phyloP scores from a whole-genome alignment of 2,329 filamentous ascomycete genomes.

The Aspergillus proliferans region DNA sequence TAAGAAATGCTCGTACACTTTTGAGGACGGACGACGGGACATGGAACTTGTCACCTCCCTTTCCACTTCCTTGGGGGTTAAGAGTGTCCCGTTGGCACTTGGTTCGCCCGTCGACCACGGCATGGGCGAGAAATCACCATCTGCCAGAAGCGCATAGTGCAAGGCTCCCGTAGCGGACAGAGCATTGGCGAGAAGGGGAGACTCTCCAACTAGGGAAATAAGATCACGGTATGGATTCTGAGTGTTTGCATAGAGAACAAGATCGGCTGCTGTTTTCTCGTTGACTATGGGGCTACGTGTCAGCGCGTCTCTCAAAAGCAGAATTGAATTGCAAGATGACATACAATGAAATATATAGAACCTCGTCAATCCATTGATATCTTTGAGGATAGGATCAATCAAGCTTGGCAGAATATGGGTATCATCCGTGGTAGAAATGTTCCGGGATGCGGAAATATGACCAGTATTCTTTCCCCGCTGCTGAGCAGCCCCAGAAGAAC shows the following conservation, averaged over 20 bases:
- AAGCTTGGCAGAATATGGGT: conserved; percentile 34
- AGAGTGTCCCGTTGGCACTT: conserved; percentile 7
- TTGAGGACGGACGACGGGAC: conserved; percentile 27
- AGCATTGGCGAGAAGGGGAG: conserved; percentile 42
- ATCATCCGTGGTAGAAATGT: conserved; percentile 8
- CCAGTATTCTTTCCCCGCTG: neutral
- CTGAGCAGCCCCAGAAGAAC: neutral
- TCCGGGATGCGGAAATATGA: neutral
- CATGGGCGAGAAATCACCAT: conserved; percentile 28
- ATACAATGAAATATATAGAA: conserved; percentile 44
- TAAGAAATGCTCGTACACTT: conserved; percentile 36
- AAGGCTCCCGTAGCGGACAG: conserved; percentile 45
- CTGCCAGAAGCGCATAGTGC: conserved; percentile 39
- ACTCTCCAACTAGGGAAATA: conserved; percentile 39
- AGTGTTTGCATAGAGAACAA: conserved; percentile 43
- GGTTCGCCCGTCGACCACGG: conserved; percentile 24
- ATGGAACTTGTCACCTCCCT: conserved; percentile 23
- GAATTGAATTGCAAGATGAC: conserved; percentile 4
- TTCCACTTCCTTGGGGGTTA: conserved; percentile 23
- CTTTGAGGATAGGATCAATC: conserved; percentile 44
- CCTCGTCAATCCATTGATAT: conserved; percentile 37
- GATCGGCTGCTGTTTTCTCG: conserved; percentile 36
- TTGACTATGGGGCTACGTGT: conserved; percentile 21
- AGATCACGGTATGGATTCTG: conserved; percentile 46
- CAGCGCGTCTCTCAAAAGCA: conserved; percentile 13